These are phyloP conservation scores for Inonotus hispidus DNA, from an alignment of 1,284 basidiomycete genomes.

Conservation along the genomic window DNA sequence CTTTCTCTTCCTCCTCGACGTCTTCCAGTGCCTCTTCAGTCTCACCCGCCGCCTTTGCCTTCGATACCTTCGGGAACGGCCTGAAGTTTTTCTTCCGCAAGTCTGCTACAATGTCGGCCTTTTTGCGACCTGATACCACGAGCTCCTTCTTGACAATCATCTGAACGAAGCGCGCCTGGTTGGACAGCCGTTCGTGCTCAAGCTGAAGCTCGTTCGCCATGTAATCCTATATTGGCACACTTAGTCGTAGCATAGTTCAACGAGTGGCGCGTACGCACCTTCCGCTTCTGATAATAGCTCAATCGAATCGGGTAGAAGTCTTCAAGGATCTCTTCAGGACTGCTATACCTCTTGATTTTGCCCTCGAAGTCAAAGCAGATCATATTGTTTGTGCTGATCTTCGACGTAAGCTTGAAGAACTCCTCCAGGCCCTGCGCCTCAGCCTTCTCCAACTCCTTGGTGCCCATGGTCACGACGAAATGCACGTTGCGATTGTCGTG, in stretches of 20 bases:
- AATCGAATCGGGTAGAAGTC: conserved; percentile 92
- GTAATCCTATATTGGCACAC: conserved; percentile 53
- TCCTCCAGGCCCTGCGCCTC: conserved; percentile 86
- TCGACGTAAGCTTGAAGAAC: conserved; percentile 85
- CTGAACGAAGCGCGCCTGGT: conserved; percentile 95
- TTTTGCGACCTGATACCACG: conserved; percentile 91
- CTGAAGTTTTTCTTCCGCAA: conserved; percentile 82
- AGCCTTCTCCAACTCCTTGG: conserved; percentile 81
- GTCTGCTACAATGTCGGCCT: conserved; percentile 81
- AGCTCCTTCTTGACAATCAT: conserved; percentile 93
- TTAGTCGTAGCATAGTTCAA: not conserved
- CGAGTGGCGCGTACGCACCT: conserved; percentile 48
- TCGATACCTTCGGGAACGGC: conserved; percentile 78
- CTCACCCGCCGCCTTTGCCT: conserved; percentile 71
- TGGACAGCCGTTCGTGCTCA: conserved; percentile 82
- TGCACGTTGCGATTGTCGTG: conserved; percentile 93
- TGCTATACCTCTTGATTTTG: conserved; percentile 92
- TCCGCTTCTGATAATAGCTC: conserved; percentile 91
- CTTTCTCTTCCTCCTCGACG: conserved; percentile 40
- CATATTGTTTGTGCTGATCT: conserved; percentile 93
- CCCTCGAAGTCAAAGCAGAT: conserved; percentile 96
- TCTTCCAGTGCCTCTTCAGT: conserved; percentile 58
- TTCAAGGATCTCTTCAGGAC: conserved; percentile 88
- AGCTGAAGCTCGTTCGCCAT: conserved; percentile 82
- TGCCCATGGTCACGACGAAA: conserved; percentile 81